Base-by-base conservation (phyloP, 208 protist genomes). In the Leishmania arabica region DNA sequence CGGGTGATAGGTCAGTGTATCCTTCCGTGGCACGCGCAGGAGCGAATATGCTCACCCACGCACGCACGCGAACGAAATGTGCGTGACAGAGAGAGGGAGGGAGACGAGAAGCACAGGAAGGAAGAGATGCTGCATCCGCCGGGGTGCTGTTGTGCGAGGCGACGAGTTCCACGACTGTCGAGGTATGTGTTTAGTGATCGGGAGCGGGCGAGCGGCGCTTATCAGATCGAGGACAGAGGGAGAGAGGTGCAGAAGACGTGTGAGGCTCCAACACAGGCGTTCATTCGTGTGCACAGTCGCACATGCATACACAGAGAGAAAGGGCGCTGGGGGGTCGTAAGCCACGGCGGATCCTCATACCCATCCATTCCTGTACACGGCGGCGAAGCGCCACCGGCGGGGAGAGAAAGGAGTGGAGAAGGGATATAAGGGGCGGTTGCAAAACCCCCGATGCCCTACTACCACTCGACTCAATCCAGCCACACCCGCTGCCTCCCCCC, bases 181-280 rank as follows among this genome's bases (percentile, higher is more conserved):
- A 34, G 4, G 27, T 31, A 21, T 21, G 31, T 40, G 31, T 7
- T 2, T 68, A 15, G 31, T 40, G 31, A 40, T 45, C 51, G 17
- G 70, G 68, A 70, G 71, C 13, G 73, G 34, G 72, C 31, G 40
- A 80, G 70, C 42, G 69, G 60, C 45, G 62, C 42, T 42, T 68
- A 21, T 40, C 31, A 68, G 31, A 40, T 40, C 13, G 31, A 62
- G 51, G 78, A 78, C 79, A 81, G 69, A 62, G 3, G 51, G 56
- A 86, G 47, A 81, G 77, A 79, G 68, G 58, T 37, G 40, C 49
- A 84, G 53, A 58, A 34, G 75, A 51, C 40, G 0, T 24, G 58
- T 21, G 27, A 40, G 31, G 62, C 31, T 34, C 62, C 40, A 68
- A 8, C 31, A 24, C 4, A 40, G 62, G 17, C 62, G 3, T 21